Conservation (phyloP, 495 filamentous ascomycete genomes). For the Aspergillus bertholletiae region DNA sequence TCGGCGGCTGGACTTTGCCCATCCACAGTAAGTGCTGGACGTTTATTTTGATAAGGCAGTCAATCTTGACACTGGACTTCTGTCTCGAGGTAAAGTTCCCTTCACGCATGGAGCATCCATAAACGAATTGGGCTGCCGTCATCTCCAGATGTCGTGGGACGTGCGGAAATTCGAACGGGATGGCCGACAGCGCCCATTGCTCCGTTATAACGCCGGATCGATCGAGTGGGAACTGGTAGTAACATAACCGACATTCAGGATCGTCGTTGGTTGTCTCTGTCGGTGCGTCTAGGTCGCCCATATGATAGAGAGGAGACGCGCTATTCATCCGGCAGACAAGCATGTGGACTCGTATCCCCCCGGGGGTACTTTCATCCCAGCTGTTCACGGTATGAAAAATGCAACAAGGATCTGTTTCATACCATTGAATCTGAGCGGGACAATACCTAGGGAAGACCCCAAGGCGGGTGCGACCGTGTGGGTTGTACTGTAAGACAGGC, state of each 20-base stretch:
- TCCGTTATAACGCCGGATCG: conserved; percentile 37
- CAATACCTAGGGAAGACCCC: conserved; percentile 59
- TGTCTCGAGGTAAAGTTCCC: conserved; percentile 47
- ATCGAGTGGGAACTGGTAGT: conserved; percentile 52
- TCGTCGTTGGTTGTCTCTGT: conserved; percentile 31
- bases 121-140: conserved; percentile 50
- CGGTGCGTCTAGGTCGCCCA: conserved; percentile 52
- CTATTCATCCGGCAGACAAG: conserved; percentile 60
- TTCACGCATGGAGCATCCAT: conserved; percentile 50
- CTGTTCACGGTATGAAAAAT: conserved; percentile 68
- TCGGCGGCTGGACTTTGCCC: conserved; percentile 38
- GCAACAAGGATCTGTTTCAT: conserved; percentile 58
- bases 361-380: conserved; percentile 45
- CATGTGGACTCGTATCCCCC: conserved; percentile 45
- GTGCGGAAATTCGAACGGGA: conserved; percentile 63
- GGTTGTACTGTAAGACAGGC: conserved; percentile 54
- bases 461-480: conserved; percentile 49
- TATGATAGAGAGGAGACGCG: conserved; percentile 53
- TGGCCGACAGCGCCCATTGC: conserved; percentile 58
- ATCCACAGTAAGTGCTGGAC: conserved; percentile 41
- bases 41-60: conserved; percentile 57
- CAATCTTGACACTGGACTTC: conserved; percentile 57
- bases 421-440: conserved; percentile 55
- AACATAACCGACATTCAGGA: conserved; percentile 64
- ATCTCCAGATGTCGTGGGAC: conserved; percentile 50